A percentile compares a stretch with the other conserved stretches of the same genome.
These are phyloP conservation scores for Volvox carteri DNA, from an alignment of 163 green algal genomes.

Conservation along the genomic window DNA sequence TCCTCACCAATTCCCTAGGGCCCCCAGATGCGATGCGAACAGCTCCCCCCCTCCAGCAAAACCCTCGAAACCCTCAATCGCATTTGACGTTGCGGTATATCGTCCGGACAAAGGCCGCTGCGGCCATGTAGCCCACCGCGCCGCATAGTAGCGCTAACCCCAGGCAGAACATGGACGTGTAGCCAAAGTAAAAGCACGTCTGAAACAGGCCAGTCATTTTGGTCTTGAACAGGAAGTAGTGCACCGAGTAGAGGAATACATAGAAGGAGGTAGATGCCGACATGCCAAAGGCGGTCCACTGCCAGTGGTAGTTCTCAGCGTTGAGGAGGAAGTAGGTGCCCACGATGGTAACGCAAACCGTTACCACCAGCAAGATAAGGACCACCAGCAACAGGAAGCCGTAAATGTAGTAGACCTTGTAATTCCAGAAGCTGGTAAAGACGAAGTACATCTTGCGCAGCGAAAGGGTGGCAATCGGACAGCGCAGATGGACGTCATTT, in stretches of 20 bases:
- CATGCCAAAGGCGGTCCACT: conserved; percentile 94
- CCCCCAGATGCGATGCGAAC: background rate
- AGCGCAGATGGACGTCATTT: too few species aligned
- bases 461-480: too few species aligned
- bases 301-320: conserved; percentile 98
- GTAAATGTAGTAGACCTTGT: conserved; percentile 99
- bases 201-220: conserved; percentile 99
- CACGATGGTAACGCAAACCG: conserved; percentile 94
- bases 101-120: conserved; percentile 87
- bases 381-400: conserved; percentile 98
- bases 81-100: conserved; percentile 91
- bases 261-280: conserved; percentile 89
- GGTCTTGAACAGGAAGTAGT: conserved; percentile 94
- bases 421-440: conserved; percentile 98
- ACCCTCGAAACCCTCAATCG: conserved; percentile 50
- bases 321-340: conserved; percentile 99
- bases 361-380: conserved; percentile 95
- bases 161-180: conserved; percentile 96
- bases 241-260: conserved; percentile 93
- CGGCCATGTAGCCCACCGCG: conserved; percentile 92
- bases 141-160: conserved; percentile 88
- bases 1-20: background rate
- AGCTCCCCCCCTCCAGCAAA: too few species aligned
- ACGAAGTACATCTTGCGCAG: conserved; percentile 98
- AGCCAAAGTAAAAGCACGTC: conserved; percentile 98